Evolutionary conservation across 2,329 filamentous ascomycete species (phyloP), one percentile per base, ranked within the genome.

Genomic region (Beauveria varroae): DNA sequence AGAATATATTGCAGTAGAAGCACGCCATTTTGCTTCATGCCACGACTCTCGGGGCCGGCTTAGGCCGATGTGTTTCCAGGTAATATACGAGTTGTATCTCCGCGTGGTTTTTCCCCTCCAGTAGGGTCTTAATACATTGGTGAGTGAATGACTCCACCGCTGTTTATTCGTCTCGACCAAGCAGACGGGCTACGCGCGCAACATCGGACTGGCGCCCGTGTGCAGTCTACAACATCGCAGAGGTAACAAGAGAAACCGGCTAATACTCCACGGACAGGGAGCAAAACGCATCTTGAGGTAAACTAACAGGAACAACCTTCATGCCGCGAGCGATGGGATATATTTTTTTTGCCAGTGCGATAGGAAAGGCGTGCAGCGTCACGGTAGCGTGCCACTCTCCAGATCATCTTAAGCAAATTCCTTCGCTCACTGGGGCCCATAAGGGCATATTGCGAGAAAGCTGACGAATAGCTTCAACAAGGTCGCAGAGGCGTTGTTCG

Each of bases 11-110:
- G 67, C 80, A 83, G 0, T 82, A 71, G 65, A 76, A 82, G 64
- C 80, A 83, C 1, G 80, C 76, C 57, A 78, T 74, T 74, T 82
- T 83, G 69, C 74, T 78, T 3, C 79, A 78, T 58, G 74, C 74
- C 6, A 83, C 75, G 3, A 79, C 72, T 20, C 78, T 30, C 1
- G 78, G 77, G 66, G 69, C 58, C 16, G 34, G 46, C 24, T 41
- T 51, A 30, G 9, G 46, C 22, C 24, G 47, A 30, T 28, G 30
- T 28, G 22, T 59, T 59, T 59, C 34, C 3, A 59, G 30, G 46
- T 59, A 59, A 41, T 59, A 59, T 34, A 34, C 34, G 20, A 59
- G 47, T 37, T 59, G 34, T n/a, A 59, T 51, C 46, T 51, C 46
- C 1, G 34, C 34, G 24, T 59, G 34, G 34, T 52, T 59, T 59